Evolutionary conservation across 2,329 filamentous ascomycete genomes (phyloP).

Genomic region (Sclerotinia subarctica): DNA sequence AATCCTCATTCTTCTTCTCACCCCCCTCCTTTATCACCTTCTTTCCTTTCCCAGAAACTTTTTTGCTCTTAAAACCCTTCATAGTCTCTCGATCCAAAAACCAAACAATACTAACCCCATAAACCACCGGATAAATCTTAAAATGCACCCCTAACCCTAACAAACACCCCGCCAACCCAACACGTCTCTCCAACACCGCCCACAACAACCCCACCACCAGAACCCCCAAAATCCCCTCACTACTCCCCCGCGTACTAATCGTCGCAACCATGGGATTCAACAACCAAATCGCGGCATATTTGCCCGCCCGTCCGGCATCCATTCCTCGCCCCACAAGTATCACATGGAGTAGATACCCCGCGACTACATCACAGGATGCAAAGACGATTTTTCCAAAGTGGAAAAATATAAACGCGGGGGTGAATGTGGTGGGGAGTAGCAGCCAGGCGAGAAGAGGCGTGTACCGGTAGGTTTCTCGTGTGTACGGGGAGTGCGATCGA

Average conservation of each 20-base stretch:
- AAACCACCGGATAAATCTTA: conserved; percentile 98
- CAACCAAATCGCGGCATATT: conserved; percentile 84
- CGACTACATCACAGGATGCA: conserved; percentile 75
- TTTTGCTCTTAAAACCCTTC: conserved; percentile 62
- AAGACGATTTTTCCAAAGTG: conserved; percentile 87
- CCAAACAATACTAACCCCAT: conserved; percentile 77
- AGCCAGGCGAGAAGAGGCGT: conserved; percentile 92
- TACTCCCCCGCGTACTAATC: conserved; percentile 92
- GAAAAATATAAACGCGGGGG: conserved; percentile 50
- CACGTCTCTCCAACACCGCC: conserved; percentile 65
- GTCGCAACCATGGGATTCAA: conserved; percentile 98
- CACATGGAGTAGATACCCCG: conserved; percentile 71
- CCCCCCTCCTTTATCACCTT: background rate
- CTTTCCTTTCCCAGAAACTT: conserved; percentile 37
- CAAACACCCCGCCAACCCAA: conserved; percentile 66
- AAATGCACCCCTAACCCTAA: conserved; percentile 88
- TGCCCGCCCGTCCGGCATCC: conserved; percentile 55
- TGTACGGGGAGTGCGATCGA: conserved; percentile 71
- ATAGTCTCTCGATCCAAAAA: conserved; percentile 65
- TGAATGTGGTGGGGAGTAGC: conserved; percentile 72
- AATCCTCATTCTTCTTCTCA: background rate
- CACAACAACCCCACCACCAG: conserved; percentile 80
- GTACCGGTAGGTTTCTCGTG: conserved; percentile 92
- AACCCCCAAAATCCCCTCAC: conserved; percentile 83
- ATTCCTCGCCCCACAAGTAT: conserved; percentile 45